Evolutionary conservation across 495 filamentous ascomycete species (phyloP).

Genomic region (Penicillium goetzii): DNA sequence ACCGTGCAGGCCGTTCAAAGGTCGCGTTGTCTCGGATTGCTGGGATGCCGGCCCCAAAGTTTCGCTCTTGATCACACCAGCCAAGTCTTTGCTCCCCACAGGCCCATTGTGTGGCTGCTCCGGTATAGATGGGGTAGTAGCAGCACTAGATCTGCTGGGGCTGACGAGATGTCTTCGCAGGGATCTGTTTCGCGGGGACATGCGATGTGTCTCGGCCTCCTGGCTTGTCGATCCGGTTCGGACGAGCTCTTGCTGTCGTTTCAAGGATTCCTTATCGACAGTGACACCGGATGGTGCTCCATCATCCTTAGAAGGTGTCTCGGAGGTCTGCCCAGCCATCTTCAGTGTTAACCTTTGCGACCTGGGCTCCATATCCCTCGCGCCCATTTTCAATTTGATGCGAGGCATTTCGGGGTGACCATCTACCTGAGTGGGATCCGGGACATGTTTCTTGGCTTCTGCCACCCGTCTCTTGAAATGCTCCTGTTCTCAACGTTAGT

Average conservation of each 20-base stretch:
- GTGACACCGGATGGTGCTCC: conserved; percentile 45
- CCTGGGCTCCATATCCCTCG: conserved; percentile 59
- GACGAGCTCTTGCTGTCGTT: conserved; percentile 52
- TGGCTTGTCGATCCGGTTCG: conserved; percentile 49
- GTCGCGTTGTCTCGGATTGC: conserved; percentile 26
- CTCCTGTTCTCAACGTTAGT: conserved; percentile 43
- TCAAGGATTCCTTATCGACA: conserved; percentile 54
- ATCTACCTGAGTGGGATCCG: conserved; percentile 69
- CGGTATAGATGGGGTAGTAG: conserved; percentile 25
- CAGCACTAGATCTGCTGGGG: conserved; percentile 26
- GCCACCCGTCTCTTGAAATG: conserved; percentile 66
- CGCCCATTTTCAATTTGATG: conserved; percentile 71
- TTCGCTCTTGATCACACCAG: conserved; percentile 21
- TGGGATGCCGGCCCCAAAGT: conserved; percentile 21
- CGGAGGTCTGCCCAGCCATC: conserved; percentile 43
- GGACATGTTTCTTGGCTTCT: conserved; percentile 66
- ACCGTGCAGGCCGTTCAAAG: conserved; percentile 13
- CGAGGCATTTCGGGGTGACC: conserved; percentile 38
- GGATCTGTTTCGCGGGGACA: conserved; percentile 27
- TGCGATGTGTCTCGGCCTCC: conserved; percentile 28
- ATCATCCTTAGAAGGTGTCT: conserved; percentile 34
- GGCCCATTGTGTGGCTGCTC: conserved; percentile 22
- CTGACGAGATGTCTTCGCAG: conserved; percentile 26
- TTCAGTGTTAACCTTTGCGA: conserved; percentile 43
- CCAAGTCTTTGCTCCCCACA: conserved; percentile 7